phyloP scores from a whole-genome alignment of 306 rosid species.

The Sphenostylis stenocarpa region DNA sequence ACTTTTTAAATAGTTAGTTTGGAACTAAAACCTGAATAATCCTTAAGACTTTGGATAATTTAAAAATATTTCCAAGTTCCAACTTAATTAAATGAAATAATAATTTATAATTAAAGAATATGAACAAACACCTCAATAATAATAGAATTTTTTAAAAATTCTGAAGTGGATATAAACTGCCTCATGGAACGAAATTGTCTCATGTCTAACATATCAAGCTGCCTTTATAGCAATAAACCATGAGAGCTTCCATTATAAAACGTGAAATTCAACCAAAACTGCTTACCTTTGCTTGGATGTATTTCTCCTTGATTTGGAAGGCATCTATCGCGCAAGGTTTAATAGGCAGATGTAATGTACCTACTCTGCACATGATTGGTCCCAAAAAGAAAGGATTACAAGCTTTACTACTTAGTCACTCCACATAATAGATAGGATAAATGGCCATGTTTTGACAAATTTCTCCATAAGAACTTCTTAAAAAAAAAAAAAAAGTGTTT shows the following conservation, averaged over 20 bases:
- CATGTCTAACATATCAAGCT: constrained; percentile 21
- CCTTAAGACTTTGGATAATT: neutral
- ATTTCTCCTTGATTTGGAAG: constrained; percentile 71
- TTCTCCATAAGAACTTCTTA: no score
- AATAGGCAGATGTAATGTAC: constrained; percentile 44
- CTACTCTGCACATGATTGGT: constrained; percentile 53
- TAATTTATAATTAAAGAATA: neutral
- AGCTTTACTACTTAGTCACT: constrained; percentile 1
- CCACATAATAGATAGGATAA: neutral
- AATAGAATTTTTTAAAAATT: neutral
- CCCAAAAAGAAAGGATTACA: constrained; percentile 11
- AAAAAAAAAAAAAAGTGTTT: no score
- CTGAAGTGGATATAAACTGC: constrained; percentile 1
- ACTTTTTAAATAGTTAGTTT: constrained; percentile 1
- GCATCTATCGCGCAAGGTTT: constrained; percentile 72
- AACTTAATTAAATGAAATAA: no score
- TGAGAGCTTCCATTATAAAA: neutral
- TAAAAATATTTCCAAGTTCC: neutral
- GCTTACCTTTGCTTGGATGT: constrained; percentile 88
- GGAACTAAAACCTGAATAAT: neutral
- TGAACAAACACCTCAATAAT: neutral
- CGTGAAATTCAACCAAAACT: constrained; percentile 7
- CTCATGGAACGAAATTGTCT: constrained; percentile 15
- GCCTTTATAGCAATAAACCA: constrained; percentile 3
- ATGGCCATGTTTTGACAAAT: no score